phyloP scores from a whole-genome alignment of 2,329 filamentous ascomycete species.

The Phyllachora maydis region DNA sequence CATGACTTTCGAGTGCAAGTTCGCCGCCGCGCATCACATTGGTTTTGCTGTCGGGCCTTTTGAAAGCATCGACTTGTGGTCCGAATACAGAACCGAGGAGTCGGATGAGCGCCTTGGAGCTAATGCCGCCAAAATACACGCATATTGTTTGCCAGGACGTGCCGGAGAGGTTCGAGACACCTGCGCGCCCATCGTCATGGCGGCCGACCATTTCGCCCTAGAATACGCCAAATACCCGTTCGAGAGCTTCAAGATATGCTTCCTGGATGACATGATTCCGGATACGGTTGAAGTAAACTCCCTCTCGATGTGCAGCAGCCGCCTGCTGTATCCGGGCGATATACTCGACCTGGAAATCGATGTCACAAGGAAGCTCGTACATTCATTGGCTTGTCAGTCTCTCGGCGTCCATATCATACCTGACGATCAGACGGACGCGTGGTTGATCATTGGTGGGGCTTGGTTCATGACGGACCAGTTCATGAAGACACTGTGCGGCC shows the following conservation, averaged over 20 bases:
- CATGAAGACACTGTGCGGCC: conserved; percentile 75
- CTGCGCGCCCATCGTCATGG: conserved; percentile 63
- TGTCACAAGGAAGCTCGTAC: conserved; percentile 60
- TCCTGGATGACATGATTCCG: conserved; percentile 69
- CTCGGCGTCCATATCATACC: conserved; percentile 84
- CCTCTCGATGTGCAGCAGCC: conserved; percentile 70
- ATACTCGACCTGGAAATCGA: conserved; percentile 73
- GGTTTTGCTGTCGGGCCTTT: conserved; percentile 91
- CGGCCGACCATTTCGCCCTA: conserved; percentile 79
- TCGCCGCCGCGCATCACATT: conserved; percentile 67
- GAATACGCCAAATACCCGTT: conserved; percentile 85
- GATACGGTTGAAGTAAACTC: conserved; percentile 64
- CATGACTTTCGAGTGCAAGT: conserved; percentile 61
- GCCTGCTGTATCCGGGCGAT: conserved; percentile 65
- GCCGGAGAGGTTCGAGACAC: conserved; percentile 71
- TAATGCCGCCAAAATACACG: conserved; percentile 74
- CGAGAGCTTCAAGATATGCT: conserved; percentile 78
- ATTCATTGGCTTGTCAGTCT: conserved; percentile 80
- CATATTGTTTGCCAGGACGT: conserved; percentile 74
- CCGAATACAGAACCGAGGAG: conserved; percentile 73
- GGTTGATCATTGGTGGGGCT: conserved; percentile 76
- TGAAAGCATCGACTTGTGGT: conserved; percentile 69
- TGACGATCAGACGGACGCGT: conserved; percentile 59
- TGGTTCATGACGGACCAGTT: conserved; percentile 93
- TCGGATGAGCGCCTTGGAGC: conserved; percentile 80